Conservation (phyloP, 192 early-diverging fungal genomes). For the Coemansia asiatica region DNA sequence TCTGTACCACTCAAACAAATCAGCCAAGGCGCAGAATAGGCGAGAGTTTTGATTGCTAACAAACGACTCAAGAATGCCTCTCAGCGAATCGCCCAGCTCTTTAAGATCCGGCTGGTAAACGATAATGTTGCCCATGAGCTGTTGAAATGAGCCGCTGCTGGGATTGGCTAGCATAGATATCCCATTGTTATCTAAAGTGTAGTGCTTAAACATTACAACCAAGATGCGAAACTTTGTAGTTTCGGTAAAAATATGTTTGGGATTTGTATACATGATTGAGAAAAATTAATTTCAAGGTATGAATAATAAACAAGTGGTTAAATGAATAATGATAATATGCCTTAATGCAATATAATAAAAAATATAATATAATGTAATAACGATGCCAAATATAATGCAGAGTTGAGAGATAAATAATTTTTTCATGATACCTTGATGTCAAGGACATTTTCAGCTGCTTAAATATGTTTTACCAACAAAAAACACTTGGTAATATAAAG, state of each 20-base stretch:
- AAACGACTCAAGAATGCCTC: constrained; percentile 32
- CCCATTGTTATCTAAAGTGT: constrained; percentile 24
- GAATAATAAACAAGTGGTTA: background rate
- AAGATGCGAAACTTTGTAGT: constrained; percentile 35
- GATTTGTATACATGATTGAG: background rate
- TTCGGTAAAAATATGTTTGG: constrained; percentile 26
- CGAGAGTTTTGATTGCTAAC: constrained; percentile 48
- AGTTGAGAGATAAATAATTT: constrained; percentile 1
- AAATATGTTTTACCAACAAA: background rate
- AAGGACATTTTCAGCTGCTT: background rate
- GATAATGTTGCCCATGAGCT: constrained; percentile 12
- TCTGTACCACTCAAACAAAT: constrained; percentile 28
- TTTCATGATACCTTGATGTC: background rate
- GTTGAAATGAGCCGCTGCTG: constrained; percentile 4
- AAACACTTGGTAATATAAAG: background rate
- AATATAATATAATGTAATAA: too few relatives aligned
- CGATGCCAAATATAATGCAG: background rate
- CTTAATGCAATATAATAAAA: background rate
- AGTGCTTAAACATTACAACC: constrained; percentile 33
- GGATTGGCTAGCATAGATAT: constrained; percentile 29
- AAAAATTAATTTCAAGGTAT: background rate
- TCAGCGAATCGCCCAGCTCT: constrained; percentile 1
- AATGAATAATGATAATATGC: background rate
- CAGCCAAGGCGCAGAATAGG: constrained; percentile 29
- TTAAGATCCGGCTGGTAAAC: constrained; percentile 24